A percentile compares a stretch with the other conserved stretches of the same genome.
Evolutionary conservation across 164 flowering plant species (phyloP).

Genomic region (Sextonia rubra): DNA sequence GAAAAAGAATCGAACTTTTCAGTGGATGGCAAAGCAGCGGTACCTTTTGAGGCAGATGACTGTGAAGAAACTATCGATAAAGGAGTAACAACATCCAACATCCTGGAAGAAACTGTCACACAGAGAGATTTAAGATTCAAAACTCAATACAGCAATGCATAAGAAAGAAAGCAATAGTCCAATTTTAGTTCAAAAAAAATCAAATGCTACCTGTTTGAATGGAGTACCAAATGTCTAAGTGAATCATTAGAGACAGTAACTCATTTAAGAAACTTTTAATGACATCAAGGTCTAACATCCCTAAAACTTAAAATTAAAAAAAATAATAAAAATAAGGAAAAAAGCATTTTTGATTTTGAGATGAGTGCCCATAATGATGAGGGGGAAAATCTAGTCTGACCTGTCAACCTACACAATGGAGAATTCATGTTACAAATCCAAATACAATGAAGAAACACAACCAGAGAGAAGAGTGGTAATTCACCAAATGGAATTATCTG

Average conservation of each 20-base stretch:
- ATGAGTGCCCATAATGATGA: too few species aligned
- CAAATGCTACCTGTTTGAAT: not conserved
- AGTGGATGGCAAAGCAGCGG: slow-evolving; percentile 37
- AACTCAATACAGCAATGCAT: not conserved
- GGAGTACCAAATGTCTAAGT: not conserved
- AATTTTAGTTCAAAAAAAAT: too few species aligned
- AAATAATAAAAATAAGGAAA: too few species aligned
- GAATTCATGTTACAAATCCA: too few species aligned
- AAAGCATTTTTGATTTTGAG: too few species aligned
- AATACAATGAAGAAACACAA: too few species aligned
- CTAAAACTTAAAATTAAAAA: too few species aligned
- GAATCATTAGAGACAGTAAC: not conserved
- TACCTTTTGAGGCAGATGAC: slow-evolving; percentile 50
- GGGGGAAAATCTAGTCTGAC: too few species aligned
- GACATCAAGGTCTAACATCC: not conserved
- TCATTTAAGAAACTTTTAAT: not conserved
- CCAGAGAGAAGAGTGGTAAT: too few species aligned
- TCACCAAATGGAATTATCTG: too few species aligned
- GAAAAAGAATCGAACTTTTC: slow-evolving; percentile 27
- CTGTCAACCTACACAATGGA: too few species aligned
- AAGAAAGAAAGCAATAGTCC: too few species aligned
- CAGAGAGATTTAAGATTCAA: not conserved
- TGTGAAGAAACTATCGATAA: slow-evolving; percentile 49
- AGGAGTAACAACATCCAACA: slow-evolving; percentile 68
- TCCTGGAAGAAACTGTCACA: slow-evolving; percentile 65